Evolutionary conservation across 352 stramenopile species (phyloP).

Genomic region (Pythium chondricola): DNA sequence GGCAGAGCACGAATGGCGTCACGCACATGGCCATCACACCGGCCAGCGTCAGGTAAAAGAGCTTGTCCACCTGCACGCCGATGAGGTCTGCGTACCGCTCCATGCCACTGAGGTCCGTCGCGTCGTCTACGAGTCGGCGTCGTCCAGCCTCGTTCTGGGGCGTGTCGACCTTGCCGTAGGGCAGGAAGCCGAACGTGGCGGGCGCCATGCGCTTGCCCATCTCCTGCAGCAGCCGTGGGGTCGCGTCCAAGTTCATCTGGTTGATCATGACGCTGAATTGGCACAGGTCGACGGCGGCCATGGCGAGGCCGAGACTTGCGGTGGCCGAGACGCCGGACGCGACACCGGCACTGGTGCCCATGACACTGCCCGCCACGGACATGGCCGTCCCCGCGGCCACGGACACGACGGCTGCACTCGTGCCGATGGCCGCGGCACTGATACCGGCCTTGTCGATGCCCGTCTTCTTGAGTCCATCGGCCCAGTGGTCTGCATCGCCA

Average conservation of each 20-base stretch:
- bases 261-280: conserved; percentile 83
- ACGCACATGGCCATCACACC: conserved; percentile 48
- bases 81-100: conserved; percentile 74
- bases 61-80: conserved; percentile 64
- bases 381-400: conserved; percentile 55
- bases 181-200: conserved; percentile 56
- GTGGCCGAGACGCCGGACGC: conserved; percentile 47
- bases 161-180: conserved; percentile 42
- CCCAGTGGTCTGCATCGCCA: conserved; percentile 57
- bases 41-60: conserved; percentile 77
- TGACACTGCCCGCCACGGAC: conserved; percentile 50
- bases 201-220: conserved; percentile 71
- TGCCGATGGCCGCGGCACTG: conserved; percentile 39
- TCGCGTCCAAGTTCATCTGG: conserved; percentile 78
- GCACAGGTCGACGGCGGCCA: conserved; percentile 68
- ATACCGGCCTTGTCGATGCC: conserved; percentile 70
- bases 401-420: conserved; percentile 51
- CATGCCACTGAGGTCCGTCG: conserved; percentile 37
- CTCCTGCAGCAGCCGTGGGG: conserved; percentile 63
- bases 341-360: conserved; percentile 50
- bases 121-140: not conserved
- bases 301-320: conserved; percentile 58
- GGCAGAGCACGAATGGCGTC: conserved; percentile 41
- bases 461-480: conserved; percentile 45
- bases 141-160: too few species aligned